Percentiles rank a stretch among this genome's conserved stretches.
phyloP scores from a whole-genome alignment of 2,329 filamentous ascomycete genomes.

The Hypoxylon sp. region DNA sequence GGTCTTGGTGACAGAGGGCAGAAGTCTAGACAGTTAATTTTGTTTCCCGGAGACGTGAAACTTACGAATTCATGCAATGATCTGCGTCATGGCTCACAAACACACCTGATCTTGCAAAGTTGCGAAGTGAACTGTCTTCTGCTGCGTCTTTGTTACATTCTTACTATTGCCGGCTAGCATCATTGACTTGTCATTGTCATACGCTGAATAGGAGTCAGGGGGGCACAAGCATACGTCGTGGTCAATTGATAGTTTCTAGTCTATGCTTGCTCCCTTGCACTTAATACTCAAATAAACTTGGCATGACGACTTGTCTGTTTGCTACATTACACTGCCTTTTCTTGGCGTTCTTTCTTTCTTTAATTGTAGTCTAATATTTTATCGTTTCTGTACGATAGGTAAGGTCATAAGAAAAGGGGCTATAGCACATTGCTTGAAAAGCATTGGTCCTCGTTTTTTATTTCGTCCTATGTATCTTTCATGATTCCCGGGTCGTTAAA shows the following conservation, averaged over 20 bases:
- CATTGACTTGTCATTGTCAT: background rate
- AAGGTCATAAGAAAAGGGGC: background rate
- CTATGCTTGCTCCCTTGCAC: background rate
- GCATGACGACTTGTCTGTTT: background rate
- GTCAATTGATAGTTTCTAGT: background rate
- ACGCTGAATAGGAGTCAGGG: background rate
- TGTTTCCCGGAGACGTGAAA: conserved; percentile 50
- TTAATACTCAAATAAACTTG: background rate
- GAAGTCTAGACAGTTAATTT: conserved; percentile 54
- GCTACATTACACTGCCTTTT: background rate
- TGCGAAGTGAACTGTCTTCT: conserved; percentile 14
- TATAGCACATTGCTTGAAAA: background rate
- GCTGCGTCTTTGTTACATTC: background rate
- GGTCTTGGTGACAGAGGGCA: conserved; percentile 48
- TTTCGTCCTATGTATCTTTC: background rate
- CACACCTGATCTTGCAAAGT: conserved; percentile 16
- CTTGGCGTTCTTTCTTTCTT: background rate
- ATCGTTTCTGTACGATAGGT: background rate
- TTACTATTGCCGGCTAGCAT: background rate
- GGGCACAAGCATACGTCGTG: conserved; percentile 1
- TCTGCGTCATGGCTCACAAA: conserved; percentile 36
- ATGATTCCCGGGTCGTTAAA: no score
- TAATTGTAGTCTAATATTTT: background rate
- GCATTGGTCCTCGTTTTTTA: background rate
- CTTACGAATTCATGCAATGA: conserved; percentile 49